phyloP scores from a whole-genome alignment of 768 basidiomycete genomes.

The Filobasidium floriforme region DNA sequence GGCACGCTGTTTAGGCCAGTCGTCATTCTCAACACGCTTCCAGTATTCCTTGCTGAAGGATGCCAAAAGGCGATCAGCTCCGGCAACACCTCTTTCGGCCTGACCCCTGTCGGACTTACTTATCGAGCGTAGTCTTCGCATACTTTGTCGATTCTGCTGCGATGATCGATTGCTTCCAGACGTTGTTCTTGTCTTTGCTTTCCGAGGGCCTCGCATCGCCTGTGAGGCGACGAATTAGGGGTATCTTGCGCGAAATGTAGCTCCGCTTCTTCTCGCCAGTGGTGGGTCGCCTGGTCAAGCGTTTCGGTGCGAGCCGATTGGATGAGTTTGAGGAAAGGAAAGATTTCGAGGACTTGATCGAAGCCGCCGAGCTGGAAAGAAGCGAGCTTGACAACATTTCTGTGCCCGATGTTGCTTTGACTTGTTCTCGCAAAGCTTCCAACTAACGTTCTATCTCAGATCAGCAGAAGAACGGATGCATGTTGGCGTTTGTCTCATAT shows the following conservation, averaged over 20 bases:
- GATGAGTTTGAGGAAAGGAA: conserved; percentile 20
- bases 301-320: conserved; percentile 24
- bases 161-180: conserved; percentile 36
- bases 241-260: conserved; percentile 20
- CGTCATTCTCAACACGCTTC: conserved; percentile 52
- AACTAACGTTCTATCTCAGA: neutral
- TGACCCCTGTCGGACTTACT: conserved; percentile 22
- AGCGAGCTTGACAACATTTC: neutral
- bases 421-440: conserved; percentile 17
- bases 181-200: conserved; percentile 43
- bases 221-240: conserved; percentile 36
- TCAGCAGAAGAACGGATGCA: too few species aligned
- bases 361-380: neutral
- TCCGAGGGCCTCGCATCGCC: conserved; percentile 39
- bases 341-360: conserved; percentile 11
- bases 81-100: neutral
- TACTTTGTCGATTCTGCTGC: conserved; percentile 23
- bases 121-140: conserved; percentile 38
- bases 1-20: conserved; percentile 52
- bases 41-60: conserved; percentile 62
- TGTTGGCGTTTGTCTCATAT: too few species aligned
- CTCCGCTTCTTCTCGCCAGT: conserved; percentile 5
- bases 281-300: neutral
- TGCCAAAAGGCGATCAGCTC: conserved; percentile 15
- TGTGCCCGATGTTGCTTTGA: neutral